Conservation (phyloP, 805 yeast species). For the Kodamaea leandrae region DNA sequence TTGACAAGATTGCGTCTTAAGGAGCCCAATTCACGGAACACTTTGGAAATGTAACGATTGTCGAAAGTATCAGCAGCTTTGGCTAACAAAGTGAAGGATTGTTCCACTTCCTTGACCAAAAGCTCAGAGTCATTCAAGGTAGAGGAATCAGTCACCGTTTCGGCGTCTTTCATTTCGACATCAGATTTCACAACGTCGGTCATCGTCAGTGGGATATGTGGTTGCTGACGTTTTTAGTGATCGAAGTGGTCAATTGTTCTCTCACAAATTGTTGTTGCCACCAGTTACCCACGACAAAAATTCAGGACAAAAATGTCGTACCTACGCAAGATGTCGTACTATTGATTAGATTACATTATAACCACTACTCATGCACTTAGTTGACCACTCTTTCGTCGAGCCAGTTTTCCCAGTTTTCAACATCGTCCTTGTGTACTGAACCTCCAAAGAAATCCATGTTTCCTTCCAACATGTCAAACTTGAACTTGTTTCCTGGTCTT, state of each 20-base stretch:
- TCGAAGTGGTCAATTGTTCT: neutral
- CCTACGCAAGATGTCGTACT: neutral
- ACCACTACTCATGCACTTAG: slow-evolving; percentile 9
- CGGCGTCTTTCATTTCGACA: slow-evolving; percentile 22
- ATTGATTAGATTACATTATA: neutral
- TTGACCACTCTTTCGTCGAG: slow-evolving; percentile 71
- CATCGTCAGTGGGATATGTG: neutral
- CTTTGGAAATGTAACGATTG: slow-evolving; percentile 82
- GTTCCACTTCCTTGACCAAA: slow-evolving; percentile 37
- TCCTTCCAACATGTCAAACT: slow-evolving; percentile 69
- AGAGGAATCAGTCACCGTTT: slow-evolving; percentile 5
- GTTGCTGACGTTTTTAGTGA: neutral
- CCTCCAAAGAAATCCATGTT: slow-evolving; percentile 71
- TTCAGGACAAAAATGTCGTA: neutral
- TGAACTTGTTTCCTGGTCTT: slow-evolving; percentile 42
- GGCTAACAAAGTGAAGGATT: slow-evolving; percentile 45
- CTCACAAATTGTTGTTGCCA: slow-evolving; percentile 7
- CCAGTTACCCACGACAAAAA: neutral
- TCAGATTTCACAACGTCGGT: slow-evolving; percentile 13
- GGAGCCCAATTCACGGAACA: slow-evolving; percentile 76
- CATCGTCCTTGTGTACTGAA: slow-evolving; percentile 57
- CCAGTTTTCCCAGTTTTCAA: slow-evolving; percentile 72
- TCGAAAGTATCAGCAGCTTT: slow-evolving; percentile 74
- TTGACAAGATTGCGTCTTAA: slow-evolving; percentile 62
- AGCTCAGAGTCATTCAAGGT: slow-evolving; percentile 12